Conservation (phyloP, 768 basidiomycete species). For the Suillus subalutaceus region DNA sequence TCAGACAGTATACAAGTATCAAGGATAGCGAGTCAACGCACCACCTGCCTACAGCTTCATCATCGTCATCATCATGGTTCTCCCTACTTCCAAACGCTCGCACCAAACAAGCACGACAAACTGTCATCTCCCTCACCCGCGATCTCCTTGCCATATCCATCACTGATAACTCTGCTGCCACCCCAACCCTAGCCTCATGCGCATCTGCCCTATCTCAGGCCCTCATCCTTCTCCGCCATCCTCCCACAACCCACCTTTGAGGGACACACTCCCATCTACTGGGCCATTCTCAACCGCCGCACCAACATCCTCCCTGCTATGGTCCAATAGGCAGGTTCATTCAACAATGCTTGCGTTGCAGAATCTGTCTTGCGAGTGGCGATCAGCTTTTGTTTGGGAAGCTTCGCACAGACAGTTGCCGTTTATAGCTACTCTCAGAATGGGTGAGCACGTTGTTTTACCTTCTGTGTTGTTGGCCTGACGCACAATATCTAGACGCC, state of each 20-base stretch:
- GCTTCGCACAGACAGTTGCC: conserved; percentile 18
- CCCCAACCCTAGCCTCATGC: conserved; percentile 42
- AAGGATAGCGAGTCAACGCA: no score
- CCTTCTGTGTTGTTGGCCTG: neutral
- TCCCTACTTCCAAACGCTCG: conserved; percentile 25
- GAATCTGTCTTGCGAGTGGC: conserved; percentile 61
- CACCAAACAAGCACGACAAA: conserved; percentile 52
- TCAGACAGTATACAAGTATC: no score
- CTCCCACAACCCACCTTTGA: conserved; percentile 69
- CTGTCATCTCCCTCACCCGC: conserved; percentile 55
- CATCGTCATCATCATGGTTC: conserved; percentile 16
- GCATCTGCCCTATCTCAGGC: conserved; percentile 45
- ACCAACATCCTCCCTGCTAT: conserved; percentile 49
- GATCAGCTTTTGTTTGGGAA: conserved; percentile 32
- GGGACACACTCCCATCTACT: conserved; percentile 67
- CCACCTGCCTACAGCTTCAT: neutral
- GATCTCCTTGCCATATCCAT: conserved; percentile 49
- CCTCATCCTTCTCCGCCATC: conserved; percentile 43
- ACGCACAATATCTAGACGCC: conserved; percentile 47
- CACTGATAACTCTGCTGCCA: conserved; percentile 51
- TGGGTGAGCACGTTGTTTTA: conserved; percentile 12
- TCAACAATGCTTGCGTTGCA: conserved; percentile 44
- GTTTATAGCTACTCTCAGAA: conserved; percentile 14
- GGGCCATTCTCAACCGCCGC: conserved; percentile 66
- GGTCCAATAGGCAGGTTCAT: conserved; percentile 52